A percentile compares a stretch with the other conserved stretches of the same genome.
Evolutionary conservation across 75 land plant species (phyloP).

Genomic region (Pinus albicaulis): DNA sequence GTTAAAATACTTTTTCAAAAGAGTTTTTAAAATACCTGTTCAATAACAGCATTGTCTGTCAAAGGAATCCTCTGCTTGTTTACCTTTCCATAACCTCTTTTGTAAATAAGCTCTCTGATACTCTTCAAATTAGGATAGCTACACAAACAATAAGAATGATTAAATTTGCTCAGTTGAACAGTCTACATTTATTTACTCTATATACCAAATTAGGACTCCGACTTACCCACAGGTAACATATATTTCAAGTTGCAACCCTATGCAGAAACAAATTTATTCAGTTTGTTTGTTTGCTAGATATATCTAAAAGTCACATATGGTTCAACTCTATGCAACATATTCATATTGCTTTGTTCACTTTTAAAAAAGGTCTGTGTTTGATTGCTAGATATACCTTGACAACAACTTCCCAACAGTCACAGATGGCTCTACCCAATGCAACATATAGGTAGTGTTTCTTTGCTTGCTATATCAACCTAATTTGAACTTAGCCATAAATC

Average conservation of each 20-base stretch:
- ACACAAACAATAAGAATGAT: background rate
- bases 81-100: constrained; percentile 77
- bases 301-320: constrained; percentile 56
- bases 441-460: background rate
- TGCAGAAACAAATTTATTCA: too few relatives aligned
- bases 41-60: constrained; percentile 71
- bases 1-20: background rate
- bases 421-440: too few relatives aligned
- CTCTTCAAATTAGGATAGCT: constrained; percentile 87
- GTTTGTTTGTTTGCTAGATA: background rate
- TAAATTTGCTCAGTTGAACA: background rate
- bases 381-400: too few relatives aligned
- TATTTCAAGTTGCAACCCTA: too few relatives aligned
- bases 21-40: constrained; percentile 39
- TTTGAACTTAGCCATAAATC: constrained; percentile 53
- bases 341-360: constrained; percentile 33
- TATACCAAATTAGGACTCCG: background rate
- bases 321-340: constrained; percentile 63
- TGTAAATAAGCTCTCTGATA: constrained; percentile 75
- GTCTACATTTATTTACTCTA: background rate
- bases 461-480: background rate
- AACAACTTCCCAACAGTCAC: too few relatives aligned
- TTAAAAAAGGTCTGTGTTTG: background rate
- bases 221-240: constrained; percentile 59
- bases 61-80: constrained; percentile 67